phyloP scores from a whole-genome alignment of 139 green algal species.

The Eudorina sp. region DNA sequence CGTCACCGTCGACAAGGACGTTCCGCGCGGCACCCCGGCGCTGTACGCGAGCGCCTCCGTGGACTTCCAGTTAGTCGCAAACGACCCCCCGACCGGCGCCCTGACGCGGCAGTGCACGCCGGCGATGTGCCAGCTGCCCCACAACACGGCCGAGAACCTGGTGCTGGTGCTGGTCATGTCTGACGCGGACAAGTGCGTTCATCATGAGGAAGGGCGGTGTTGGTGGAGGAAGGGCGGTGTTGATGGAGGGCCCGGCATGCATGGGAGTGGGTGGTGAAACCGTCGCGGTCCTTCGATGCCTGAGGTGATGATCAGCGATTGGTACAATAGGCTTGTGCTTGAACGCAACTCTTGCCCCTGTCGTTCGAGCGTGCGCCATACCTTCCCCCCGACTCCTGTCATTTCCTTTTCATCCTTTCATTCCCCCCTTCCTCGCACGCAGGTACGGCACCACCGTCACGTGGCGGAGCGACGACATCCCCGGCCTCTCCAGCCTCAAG shows the following conservation, averaged over 20 bases:
- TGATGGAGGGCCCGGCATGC: too few species aligned
- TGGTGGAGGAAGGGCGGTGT: too few species aligned
- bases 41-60: neutral
- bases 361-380: too few species aligned
- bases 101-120: conserved; percentile 3
- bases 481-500: neutral
- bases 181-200: too few species aligned
- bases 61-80: neutral
- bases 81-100: neutral
- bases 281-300: too few species aligned
- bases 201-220: too few species aligned
- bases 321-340: too few species aligned
- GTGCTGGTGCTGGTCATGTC: neutral
- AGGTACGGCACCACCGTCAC: neutral
- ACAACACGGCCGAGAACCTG: conserved; percentile 3
- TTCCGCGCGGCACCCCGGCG: neutral
- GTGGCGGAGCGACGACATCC: neutral
- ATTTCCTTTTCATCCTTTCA: neutral
- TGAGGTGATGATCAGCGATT: too few species aligned
- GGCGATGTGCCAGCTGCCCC: neutral
- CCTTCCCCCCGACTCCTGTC: too few species aligned
- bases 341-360: too few species aligned
- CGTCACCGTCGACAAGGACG: conserved; percentile 18
- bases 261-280: too few species aligned
- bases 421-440: neutral